Evolutionary conservation across 805 yeast genomes (phyloP).

Genomic region (Ogataea naganishii): DNA sequence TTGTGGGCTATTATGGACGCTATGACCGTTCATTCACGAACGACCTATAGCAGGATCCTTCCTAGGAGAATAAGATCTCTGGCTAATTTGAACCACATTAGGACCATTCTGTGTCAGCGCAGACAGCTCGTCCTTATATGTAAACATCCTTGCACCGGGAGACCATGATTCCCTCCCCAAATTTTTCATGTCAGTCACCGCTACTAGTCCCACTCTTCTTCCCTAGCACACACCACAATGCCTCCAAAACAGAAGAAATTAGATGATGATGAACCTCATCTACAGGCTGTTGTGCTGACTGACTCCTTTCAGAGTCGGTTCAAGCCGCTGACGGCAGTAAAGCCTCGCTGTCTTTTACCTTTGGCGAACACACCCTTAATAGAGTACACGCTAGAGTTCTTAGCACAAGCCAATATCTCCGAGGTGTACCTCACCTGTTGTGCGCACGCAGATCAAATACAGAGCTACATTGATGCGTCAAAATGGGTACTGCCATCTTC

Average conservation of each 20-base stretch:
- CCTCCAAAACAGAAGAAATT: slow-evolving; percentile 42
- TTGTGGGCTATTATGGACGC: too few relatives aligned
- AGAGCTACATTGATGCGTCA: slow-evolving; percentile 65
- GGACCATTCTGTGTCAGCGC: too few relatives aligned
- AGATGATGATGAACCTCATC: slow-evolving; percentile 57
- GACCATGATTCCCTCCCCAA: too few relatives aligned
- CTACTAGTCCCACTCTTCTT: too few relatives aligned
- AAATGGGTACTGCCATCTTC: slow-evolving; percentile 64
- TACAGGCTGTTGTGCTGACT: slow-evolving; percentile 91
- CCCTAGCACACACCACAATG: too few relatives aligned
- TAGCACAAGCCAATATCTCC: slow-evolving; percentile 82
- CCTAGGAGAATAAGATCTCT: too few relatives aligned
- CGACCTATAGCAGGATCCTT: too few relatives aligned
- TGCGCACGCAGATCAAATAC: slow-evolving; percentile 83
- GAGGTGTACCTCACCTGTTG: slow-evolving; percentile 90
- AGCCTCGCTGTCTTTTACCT: slow-evolving; percentile 88
- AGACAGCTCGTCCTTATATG: too few relatives aligned
- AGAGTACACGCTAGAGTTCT: slow-evolving; percentile 89
- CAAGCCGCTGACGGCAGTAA: slow-evolving; percentile 80
- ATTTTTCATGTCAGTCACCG: too few relatives aligned
- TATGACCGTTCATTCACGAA: too few relatives aligned
- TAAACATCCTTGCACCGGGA: too few relatives aligned
- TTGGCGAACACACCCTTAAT: slow-evolving; percentile 88
- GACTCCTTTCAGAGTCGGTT: slow-evolving; percentile 91
- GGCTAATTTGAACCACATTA: too few relatives aligned